These are phyloP conservation scores for Entonaema liquescens DNA, from an alignment of 495 filamentous ascomycete species.

Conservation along the genomic window DNA sequence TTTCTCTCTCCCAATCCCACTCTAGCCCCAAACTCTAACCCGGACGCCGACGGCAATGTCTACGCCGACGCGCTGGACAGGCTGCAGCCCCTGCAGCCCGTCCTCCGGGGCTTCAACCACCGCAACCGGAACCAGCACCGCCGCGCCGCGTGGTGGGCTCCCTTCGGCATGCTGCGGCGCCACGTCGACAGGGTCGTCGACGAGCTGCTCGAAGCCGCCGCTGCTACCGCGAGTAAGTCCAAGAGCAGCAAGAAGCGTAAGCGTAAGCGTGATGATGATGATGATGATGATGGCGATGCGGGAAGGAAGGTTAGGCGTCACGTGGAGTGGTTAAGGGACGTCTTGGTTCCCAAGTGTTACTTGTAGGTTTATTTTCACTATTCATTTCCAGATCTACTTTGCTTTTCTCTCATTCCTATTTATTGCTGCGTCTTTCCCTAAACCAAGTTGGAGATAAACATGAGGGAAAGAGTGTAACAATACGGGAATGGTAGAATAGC, in stretches of 20 bases:
- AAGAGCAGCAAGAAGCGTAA: conserved; percentile 37
- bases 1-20: not conserved
- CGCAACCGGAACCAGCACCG: conserved; percentile 87
- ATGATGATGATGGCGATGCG: conserved; percentile 8
- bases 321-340: conserved; percentile 49
- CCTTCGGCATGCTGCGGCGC: conserved; percentile 71
- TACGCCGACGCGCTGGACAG: conserved; percentile 27
- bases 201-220: conserved; percentile 46
- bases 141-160: conserved; percentile 75
- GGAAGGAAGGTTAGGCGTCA: conserved; percentile 32
- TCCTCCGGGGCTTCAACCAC: conserved; percentile 73
- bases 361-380: conserved; percentile 41
- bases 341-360: conserved; percentile 44
- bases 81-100: conserved; percentile 47
- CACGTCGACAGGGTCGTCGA: conserved; percentile 61
- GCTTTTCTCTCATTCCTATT: not conserved
- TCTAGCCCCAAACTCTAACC: not conserved
- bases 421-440: no score
- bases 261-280: conserved; percentile 29
- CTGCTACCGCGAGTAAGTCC: conserved; percentile 18
- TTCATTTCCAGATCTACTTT: no score
- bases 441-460: no score
- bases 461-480: no score
- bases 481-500: no score
- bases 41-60: not conserved